Base-by-base conservation (phyloP, 192 early-diverging fungal genomes). In the Linnemannia schmuckeri region DNA sequence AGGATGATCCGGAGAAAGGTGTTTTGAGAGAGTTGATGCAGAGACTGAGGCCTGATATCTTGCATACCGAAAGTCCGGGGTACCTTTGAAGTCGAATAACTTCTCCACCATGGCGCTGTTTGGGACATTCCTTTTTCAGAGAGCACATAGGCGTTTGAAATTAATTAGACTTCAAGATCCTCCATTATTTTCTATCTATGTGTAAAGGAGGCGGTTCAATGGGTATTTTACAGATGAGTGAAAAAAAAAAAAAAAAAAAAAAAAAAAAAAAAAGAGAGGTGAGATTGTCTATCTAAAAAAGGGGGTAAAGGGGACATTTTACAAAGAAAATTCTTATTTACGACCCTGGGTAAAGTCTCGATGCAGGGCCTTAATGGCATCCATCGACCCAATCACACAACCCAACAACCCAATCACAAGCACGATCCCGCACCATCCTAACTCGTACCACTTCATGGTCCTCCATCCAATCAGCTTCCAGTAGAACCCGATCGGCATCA, bases 401-500 rank as follows among this genome's bases (percentile, higher is more conserved):
- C 92, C 92, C 74, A 93, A 78, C 8, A 95, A 71, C 35, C 94
- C 95, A 66, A 95, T 80, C 22, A 92, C 18, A 18, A 94, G 52
- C 33, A 93, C 91, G 15, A 91, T 73, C 37, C 82, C 71, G 46
- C 88, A 90, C 83, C 91, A 88, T 13, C 90, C 72, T 72, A 93
- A 82, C 74, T 92, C 88, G 35, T 84, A 83, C 85, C 87, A 84
- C n/a, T 75, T 74, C 66, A 93, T 74, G 3, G 74, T 83, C 3
- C 83, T 55, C 90, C 92, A 92, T 6, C 96, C 96, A 72, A 92
- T 90, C 55, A 97, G 79, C 84, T 92, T 93, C 33, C 94, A 89
- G 74, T 96, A 94, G 89, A 93, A 96, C 7, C 95, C 46, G 33
- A 96, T 90, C 0, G 96, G 96, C 52, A 97, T 91, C 57, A 96